Base-by-base conservation (phyloP, 768 basidiomycete species). In the Harrya chromipes region DNA sequence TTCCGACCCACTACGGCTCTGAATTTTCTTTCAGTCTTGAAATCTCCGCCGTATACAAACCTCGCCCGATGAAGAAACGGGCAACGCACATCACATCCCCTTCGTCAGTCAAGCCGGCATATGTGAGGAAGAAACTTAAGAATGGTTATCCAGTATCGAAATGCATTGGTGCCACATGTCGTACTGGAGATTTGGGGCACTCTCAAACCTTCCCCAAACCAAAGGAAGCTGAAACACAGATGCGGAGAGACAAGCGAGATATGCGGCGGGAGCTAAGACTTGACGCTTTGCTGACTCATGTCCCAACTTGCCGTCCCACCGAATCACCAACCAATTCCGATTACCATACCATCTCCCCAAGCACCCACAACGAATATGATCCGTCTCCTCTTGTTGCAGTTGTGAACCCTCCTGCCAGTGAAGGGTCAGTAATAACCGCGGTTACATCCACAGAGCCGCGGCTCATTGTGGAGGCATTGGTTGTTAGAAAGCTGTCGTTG, bases 381-480 rank as follows among this genome's bases (percentile, higher is more conserved):
- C 70, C 70, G 45, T 60, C 52, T 2, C 58, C 74, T 3, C 72
- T 71, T 46, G 68, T 71, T 29, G 52, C 56, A 21, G 57, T n/a
- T 4, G n/a, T 70, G 27, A 63, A 65, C 20, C 44, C 56, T 8
- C 49, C 35, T n/a, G 40, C 31, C 29, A 23, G 40, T 40, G 50
- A 43, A 46, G 7, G 12, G 39, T 54, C 6, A 43, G 38, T 7
- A 33, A 20, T 17, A 34, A 42, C 37, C 5, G 36, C 31, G 11
- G 35, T 21, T 16, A 9, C 40, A 14, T 27, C 40, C 17, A 45
- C 57, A 16, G 74, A 76, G 43, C 75, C 79, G 27, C 72, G 85
- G n/a, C 70, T 85, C 4, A 90, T 91, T 40, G 87, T 90, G 10
- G 89, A 93, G 64, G 90, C 81, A 2, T 74, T 92, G 26, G 83